These are phyloP conservation scores for Diutina siamensis DNA, from an alignment of 1,139 yeast genomes.

Conservation along the genomic window DNA sequence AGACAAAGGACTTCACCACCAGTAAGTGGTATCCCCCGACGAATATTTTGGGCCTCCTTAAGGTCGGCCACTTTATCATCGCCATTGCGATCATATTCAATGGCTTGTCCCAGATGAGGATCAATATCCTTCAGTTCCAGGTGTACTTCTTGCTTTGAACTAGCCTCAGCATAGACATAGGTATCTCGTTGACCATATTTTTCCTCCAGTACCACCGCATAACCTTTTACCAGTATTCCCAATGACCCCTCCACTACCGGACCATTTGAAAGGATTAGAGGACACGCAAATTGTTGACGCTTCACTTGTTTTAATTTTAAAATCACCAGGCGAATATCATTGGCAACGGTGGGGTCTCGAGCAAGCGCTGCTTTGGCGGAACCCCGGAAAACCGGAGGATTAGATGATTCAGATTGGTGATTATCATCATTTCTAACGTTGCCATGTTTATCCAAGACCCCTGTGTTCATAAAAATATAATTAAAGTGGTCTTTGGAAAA, in stretches of 20 bases:
- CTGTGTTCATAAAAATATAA: constrained; percentile 40
- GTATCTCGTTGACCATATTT: constrained; percentile 24
- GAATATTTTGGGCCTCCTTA: not conserved
- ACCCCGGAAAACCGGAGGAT: constrained; percentile 5
- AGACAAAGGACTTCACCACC: constrained; percentile 24
- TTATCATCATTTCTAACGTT: constrained; percentile 9
- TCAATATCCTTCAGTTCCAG: constrained; percentile 24
- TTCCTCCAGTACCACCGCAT: constrained; percentile 48
- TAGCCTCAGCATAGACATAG: constrained; percentile 39
- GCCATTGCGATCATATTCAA: not conserved
- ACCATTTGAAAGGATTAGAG: constrained; percentile 34
- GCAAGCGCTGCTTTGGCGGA: constrained; percentile 1
- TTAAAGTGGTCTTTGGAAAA: constrained; percentile 47
- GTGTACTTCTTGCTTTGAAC: constrained; percentile 40
- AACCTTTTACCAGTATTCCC: constrained; percentile 62
- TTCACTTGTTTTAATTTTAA: constrained; percentile 48
- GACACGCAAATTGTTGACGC: constrained; percentile 52
- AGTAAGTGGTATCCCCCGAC: constrained; percentile 17
- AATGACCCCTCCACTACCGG: constrained; percentile 28
- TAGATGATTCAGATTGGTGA: not conserved
- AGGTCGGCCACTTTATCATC: not conserved
- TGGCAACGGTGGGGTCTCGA: constrained; percentile 27
- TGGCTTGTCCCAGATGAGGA: not conserved
- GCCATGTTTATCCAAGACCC: constrained; percentile 16
- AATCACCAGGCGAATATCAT: constrained; percentile 38